Evolutionary conservation across 306 rosid genomes (phyloP).

Genomic region (Acacia acuminata): DNA sequence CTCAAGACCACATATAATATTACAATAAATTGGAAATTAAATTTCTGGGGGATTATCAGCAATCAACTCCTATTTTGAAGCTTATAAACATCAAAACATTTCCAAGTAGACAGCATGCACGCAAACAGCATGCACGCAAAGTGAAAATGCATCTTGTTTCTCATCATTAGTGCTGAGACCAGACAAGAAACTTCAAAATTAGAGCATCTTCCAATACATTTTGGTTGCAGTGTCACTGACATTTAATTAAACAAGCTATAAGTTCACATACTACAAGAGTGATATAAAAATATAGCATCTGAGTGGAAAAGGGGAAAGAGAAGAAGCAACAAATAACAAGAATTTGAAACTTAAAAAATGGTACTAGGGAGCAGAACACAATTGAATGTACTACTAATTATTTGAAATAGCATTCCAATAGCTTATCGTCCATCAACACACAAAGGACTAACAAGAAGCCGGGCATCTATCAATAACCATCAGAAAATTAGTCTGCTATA

Average conservation of each 20-base stretch:
- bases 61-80: neutral
- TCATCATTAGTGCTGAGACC: neutral
- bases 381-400: neutral
- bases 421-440: neutral
- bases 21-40: neutral
- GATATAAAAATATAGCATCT: neutral
- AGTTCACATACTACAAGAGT: neutral
- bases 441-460: neutral
- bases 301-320: neutral
- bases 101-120: neutral
- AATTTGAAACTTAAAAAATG: neutral
- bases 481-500: neutral
- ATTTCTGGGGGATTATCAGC: neutral
- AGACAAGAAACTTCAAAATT: neutral
- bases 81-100: neutral
- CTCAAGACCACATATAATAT: neutral
- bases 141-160: neutral
- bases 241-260: neutral
- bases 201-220: neutral
- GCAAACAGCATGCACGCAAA: neutral
- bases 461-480: neutral
- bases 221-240: neutral
- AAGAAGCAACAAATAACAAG: neutral
- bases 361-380: neutral
- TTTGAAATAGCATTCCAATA: constrained; percentile 3